A percentile compares a stretch with the other conserved stretches of the same genome.
Conservation (phyloP, 306 rosid genomes). For the Acacia crassicarpa region DNA sequence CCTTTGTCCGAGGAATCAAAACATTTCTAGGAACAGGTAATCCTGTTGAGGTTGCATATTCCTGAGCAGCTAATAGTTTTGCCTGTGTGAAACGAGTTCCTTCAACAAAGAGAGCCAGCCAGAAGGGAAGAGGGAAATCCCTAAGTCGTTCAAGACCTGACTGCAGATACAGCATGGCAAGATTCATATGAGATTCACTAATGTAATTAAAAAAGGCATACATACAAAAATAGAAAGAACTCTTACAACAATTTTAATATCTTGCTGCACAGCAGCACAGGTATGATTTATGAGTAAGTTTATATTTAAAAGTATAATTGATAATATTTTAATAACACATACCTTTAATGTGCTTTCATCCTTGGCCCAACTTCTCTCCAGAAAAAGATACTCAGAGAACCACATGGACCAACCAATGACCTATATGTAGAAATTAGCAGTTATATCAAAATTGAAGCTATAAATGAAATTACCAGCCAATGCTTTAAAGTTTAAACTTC, state of each 20-base stretch:
- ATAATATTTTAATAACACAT: conserved; percentile 21
- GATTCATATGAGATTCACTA: conserved; percentile 32
- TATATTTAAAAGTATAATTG: neutral
- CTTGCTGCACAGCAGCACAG: neutral
- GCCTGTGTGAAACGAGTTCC: conserved; percentile 95
- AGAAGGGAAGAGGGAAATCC: conserved; percentile 88
- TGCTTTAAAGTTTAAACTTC: neutral
- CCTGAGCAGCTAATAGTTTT: conserved; percentile 86
- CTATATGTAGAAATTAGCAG: conserved; percentile 38
- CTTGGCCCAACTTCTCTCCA: conserved; percentile 97
- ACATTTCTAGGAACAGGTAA: conserved; percentile 81
- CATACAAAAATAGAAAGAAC: neutral
- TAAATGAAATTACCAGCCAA: neutral
- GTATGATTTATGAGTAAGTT: conserved; percentile 20
- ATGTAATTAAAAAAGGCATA: conserved; percentile 18
- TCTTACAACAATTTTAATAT: neutral
- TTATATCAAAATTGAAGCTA: conserved; percentile 21
- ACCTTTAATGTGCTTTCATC: conserved; percentile 92
- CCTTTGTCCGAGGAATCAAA: conserved; percentile 98
- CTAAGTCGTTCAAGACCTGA: conserved; percentile 70
- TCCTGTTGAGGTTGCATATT: conserved; percentile 75
- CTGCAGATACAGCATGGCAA: conserved; percentile 52
- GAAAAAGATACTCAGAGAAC: conserved; percentile 91
- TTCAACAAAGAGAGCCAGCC: conserved; percentile 96
- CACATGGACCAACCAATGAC: conserved; percentile 99